Percentiles rank a stretch among this genome's conserved stretches.
phyloP scores from a whole-genome alignment of 768 basidiomycete genomes.

The Cystobasidiopsis lactophilus region DNA sequence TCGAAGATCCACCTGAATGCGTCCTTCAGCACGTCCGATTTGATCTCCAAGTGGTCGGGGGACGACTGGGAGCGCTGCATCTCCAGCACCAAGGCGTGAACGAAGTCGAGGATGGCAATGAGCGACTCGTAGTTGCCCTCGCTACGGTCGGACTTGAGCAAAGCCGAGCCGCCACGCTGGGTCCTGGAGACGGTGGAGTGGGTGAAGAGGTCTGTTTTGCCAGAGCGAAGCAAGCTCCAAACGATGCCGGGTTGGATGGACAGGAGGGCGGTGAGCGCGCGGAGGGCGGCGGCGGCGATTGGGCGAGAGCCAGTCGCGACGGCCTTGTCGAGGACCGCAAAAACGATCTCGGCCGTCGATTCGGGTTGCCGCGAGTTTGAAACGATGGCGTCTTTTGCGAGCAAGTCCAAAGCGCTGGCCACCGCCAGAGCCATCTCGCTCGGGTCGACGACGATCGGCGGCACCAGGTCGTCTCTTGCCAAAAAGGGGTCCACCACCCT shows the following conservation, averaged over 20 bases:
- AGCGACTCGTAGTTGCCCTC: not conserved
- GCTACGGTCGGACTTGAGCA: not conserved
- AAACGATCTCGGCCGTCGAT: not conserved
- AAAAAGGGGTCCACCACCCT: too few species aligned
- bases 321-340: not conserved
- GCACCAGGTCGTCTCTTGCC: too few species aligned
- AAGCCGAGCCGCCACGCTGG: not conserved
- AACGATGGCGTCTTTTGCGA: not conserved
- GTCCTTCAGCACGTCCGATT: not conserved
- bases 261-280: not conserved
- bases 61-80: not conserved
- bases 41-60: not conserved
- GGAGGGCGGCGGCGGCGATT: not conserved
- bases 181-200: not conserved
- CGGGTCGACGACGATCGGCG: too few species aligned
- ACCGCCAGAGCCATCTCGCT: not conserved
- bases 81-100: not conserved
- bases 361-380: not conserved
- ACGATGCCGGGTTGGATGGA: not conserved
- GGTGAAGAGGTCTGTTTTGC: not conserved
- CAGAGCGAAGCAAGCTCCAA: not conserved
- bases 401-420: not conserved
- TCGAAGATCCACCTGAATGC: not conserved
- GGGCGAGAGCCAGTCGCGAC: not conserved
- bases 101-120: not conserved